Conservation (phyloP, 2,329 filamentous ascomycete genomes). For the Colletotrichum limetticola region DNA sequence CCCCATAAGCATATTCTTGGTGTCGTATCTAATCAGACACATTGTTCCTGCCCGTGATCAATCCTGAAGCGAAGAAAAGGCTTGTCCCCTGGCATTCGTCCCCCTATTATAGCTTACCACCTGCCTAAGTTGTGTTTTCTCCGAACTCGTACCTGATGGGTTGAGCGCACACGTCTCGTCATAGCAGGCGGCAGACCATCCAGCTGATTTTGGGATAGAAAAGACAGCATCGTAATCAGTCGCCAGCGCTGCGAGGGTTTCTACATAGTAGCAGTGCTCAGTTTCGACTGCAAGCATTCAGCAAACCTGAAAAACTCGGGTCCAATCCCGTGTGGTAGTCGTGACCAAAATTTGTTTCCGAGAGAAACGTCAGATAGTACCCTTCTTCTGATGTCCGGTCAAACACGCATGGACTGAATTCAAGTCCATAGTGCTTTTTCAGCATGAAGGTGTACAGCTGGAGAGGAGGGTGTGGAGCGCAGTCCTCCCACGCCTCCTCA, state of each 20-base stretch:
- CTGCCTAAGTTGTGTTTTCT: neutral
- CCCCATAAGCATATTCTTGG: neutral
- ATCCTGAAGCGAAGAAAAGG: neutral
- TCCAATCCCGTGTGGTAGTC: neutral
- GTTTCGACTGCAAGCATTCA: neutral
- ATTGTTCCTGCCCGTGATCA: neutral
- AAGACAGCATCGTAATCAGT: neutral
- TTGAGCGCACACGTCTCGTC: neutral
- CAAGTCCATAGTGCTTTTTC: neutral
- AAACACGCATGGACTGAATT: neutral
- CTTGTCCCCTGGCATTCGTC: neutral
- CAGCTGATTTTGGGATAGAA: neutral
- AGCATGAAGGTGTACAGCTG: neutral
- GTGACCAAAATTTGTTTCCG: neutral
- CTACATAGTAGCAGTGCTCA: neutral
- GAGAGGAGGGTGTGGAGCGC: neutral
- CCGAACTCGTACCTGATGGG: neutral
- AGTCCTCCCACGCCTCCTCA: neutral
- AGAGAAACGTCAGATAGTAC: neutral
- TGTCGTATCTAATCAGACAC: too few species aligned
- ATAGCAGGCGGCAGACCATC: neutral
- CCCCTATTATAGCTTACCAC: neutral
- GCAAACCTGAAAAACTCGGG: neutral
- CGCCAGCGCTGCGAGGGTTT: neutral
- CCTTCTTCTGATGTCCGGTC: neutral